A percentile compares a stretch with the other conserved stretches of the same genome.
Conservation (phyloP, 192 early-diverging fungal species). For the Umbelopsis sp. region DNA sequence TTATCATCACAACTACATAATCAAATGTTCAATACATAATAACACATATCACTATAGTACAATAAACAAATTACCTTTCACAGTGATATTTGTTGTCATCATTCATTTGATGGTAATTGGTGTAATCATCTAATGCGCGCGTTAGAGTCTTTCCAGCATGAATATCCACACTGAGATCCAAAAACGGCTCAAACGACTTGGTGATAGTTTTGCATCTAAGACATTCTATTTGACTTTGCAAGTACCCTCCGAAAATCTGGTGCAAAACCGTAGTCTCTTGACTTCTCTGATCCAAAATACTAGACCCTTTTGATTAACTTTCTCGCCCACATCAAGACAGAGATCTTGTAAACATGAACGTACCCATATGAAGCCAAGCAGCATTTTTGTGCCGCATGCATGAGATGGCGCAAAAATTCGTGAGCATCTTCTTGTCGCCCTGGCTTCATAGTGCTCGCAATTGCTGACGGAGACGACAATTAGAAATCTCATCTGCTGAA, state of each 20-base stretch:
- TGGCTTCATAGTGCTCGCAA: slow-evolving; percentile 76
- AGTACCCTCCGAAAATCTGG: slow-evolving; percentile 83
- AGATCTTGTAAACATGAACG: not conserved
- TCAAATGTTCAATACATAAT: not conserved
- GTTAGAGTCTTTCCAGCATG: slow-evolving; percentile 64
- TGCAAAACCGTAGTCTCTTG: slow-evolving; percentile 80
- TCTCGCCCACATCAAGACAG: too few relatives aligned
- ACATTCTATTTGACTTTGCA: slow-evolving; percentile 80
- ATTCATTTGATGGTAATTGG: slow-evolving; percentile 37
- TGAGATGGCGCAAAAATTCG: slow-evolving; percentile 73
- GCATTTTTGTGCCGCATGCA: slow-evolving; percentile 70
- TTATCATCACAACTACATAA: slow-evolving; percentile 28
- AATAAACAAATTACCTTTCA: not conserved
- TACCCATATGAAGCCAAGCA: slow-evolving; percentile 55
- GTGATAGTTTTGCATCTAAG: slow-evolving; percentile 69
- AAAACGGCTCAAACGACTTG: slow-evolving; percentile 71
- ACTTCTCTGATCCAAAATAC: slow-evolving; percentile 68
- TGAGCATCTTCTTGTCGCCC: slow-evolving; percentile 87
- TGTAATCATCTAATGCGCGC: slow-evolving; percentile 70
- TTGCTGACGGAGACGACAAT: slow-evolving; percentile 33
- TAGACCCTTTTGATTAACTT: slow-evolving; percentile 9
- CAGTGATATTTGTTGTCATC: slow-evolving; percentile 20
- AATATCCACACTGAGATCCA: slow-evolving; percentile 81
- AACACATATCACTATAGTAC: too few relatives aligned
- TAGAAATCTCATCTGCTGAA: not conserved